Evolutionary conservation across 164 flowering plant genomes (phyloP).

Genomic region (Chimonanthus salicifolius): DNA sequence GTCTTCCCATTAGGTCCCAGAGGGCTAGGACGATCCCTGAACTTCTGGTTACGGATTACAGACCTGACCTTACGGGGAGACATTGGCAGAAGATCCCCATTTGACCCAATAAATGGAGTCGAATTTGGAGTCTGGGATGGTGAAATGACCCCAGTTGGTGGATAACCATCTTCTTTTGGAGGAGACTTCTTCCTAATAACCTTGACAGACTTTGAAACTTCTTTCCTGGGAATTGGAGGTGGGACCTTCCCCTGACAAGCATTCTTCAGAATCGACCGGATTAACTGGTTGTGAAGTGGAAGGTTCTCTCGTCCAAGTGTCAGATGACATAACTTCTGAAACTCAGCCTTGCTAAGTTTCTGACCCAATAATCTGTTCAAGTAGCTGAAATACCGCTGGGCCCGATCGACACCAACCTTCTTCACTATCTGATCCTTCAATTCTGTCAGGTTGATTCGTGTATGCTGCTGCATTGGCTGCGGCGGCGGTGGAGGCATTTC

Average conservation of each 20-base stretch:
- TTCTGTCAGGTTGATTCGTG: constrained; percentile 70
- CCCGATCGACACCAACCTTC: constrained; percentile 76
- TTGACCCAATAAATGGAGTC: constrained; percentile 50
- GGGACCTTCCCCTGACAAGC: constrained; percentile 66
- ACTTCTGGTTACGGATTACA: constrained; percentile 48
- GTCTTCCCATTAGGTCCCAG: constrained; percentile 73
- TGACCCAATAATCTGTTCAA: constrained; percentile 65
- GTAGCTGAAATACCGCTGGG: constrained; percentile 57
- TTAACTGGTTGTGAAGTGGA: constrained; percentile 70
- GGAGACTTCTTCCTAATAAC: constrained; percentile 30
- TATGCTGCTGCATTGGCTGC: constrained; percentile 28
- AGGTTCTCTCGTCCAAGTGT: constrained; percentile 76
- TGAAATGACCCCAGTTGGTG: constrained; percentile 30
- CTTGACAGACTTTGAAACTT: constrained; percentile 23
- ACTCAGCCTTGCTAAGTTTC: constrained; percentile 74
- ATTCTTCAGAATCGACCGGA: constrained; percentile 77
- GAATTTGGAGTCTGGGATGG: constrained; percentile 23
- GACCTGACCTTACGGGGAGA: constrained; percentile 74
- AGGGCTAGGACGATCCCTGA: constrained; percentile 63
- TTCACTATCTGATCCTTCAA: constrained; percentile 75
- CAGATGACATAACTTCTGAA: constrained; percentile 60
- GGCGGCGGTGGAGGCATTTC: constrained; percentile 55
- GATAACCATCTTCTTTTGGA: constrained; percentile 42
- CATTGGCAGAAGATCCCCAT: constrained; percentile 59
- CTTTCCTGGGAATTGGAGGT: constrained; percentile 35